Conservation (phyloP, 176 grass and related monocot species). For the Pharus latifolius region DNA sequence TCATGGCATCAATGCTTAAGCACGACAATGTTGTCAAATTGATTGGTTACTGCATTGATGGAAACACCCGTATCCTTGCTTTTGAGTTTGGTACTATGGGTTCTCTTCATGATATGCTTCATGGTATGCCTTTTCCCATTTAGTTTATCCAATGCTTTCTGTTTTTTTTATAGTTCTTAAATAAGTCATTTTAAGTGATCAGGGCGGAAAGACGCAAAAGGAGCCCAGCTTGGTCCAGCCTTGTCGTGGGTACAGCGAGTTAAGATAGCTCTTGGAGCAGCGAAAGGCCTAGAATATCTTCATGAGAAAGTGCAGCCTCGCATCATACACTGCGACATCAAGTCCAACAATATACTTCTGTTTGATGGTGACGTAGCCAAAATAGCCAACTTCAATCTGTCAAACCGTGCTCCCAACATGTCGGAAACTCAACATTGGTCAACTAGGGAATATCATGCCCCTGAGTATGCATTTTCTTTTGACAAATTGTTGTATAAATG, state of each 20-base stretch:
- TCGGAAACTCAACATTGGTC: conserved; percentile 26
- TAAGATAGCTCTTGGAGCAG: conserved; percentile 30
- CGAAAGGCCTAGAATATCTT: conserved; percentile 35
- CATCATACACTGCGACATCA: conserved; percentile 26
- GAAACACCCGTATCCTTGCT: conserved; percentile 36
- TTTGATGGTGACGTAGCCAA: conserved; percentile 29
- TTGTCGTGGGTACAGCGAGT: conserved; percentile 21
- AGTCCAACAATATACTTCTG: conserved; percentile 26
- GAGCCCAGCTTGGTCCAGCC: conserved; percentile 17
- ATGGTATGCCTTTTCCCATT: conserved; percentile 28
- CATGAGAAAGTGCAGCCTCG: conserved; percentile 33
- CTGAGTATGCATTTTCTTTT: conserved; percentile 12
- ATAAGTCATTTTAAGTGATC: background rate
- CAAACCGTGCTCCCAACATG: conserved; percentile 28
- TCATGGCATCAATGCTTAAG: conserved; percentile 33
- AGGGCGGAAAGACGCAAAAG: conserved; percentile 19
- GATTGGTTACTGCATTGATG: conserved; percentile 44
- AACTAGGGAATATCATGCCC: conserved; percentile 31
- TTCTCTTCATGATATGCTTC: conserved; percentile 47
- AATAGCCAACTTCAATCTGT: conserved; percentile 24
- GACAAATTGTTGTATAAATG: no score
- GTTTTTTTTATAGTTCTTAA: background rate
- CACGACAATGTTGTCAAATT: conserved; percentile 42
- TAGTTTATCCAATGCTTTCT: background rate
- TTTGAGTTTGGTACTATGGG: conserved; percentile 43